A percentile compares a stretch with the other conserved stretches of the same genome.
These are phyloP conservation scores for Theobroma cacao DNA, from an alignment of 345 rosid species.

Conservation along the genomic window DNA sequence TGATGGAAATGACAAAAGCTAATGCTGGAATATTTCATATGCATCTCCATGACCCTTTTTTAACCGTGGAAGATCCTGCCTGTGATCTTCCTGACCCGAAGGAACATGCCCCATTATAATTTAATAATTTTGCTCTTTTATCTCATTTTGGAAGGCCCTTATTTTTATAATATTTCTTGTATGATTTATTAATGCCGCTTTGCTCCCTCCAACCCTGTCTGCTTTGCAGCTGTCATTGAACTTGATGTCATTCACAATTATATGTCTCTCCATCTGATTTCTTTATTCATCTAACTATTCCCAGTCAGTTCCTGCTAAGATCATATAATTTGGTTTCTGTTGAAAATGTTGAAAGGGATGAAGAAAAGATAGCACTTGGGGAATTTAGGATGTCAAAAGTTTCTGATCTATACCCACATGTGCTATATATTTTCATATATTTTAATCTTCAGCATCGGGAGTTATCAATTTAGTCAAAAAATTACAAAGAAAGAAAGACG, in stretches of 20 bases:
- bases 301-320: conserved; percentile 5
- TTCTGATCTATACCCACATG: conserved; percentile 30
- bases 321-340: conserved; percentile 19
- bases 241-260: conserved; percentile 51
- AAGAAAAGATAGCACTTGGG: conserved; percentile 18
- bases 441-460: conserved; percentile 11
- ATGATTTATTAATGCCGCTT: conserved; percentile 13
- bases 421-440: conserved; percentile 4
- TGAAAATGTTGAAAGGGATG: conserved; percentile 5
- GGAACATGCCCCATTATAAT: conserved; percentile 35
- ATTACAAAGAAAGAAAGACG: neutral
- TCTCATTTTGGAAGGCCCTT: conserved; percentile 30
- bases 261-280: conserved; percentile 25
- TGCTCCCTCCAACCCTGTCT: conserved; percentile 43
- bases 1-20: conserved; percentile 20
- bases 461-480: conserved; percentile 28
- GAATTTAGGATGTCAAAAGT: conserved; percentile 47
- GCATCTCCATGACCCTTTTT: conserved; percentile 30
- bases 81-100: conserved; percentile 46
- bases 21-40: conserved; percentile 32
- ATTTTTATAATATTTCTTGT: conserved; percentile 3
- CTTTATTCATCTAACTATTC: conserved; percentile 18
- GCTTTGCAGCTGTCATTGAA: conserved; percentile 52
- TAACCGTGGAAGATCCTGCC: conserved; percentile 35
- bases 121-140: conserved; percentile 21